phyloP scores from a whole-genome alignment of 2,329 filamentous ascomycete genomes.

The Gremmenia infestans region DNA sequence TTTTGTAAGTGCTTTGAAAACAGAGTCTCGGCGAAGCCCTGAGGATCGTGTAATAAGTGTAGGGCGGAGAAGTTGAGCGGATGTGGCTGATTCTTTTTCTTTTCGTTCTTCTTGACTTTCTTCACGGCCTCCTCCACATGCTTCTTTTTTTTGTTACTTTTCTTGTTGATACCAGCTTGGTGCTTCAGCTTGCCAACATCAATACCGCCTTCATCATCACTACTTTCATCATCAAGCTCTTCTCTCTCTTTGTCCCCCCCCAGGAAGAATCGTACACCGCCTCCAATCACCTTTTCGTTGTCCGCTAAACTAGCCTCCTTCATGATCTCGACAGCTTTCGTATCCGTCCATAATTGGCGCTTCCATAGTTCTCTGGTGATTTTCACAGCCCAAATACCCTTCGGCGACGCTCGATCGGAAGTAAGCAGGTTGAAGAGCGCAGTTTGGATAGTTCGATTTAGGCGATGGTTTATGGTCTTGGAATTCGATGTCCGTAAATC shows the following conservation, averaged over 20 bases:
- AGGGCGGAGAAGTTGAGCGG: conserved; percentile 94
- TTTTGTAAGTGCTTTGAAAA: conserved; percentile 91
- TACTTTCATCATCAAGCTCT: conserved; percentile 84
- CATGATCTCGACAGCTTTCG: conserved; percentile 96
- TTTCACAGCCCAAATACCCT: conserved; percentile 93
- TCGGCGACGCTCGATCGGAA: conserved; percentile 76
- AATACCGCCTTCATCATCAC: conserved; percentile 74
- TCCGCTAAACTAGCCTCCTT: conserved; percentile 85
- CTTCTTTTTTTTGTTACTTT: conserved; percentile 81
- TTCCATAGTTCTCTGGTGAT: conserved; percentile 95
- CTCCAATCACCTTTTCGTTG: conserved; percentile 86
- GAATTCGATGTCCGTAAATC: conserved; percentile 85
- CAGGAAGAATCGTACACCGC: conserved; percentile 89
- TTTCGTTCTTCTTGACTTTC: conserved; percentile 77
- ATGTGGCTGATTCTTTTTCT: conserved; percentile 82
- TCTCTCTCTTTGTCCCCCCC: conserved; percentile 95
- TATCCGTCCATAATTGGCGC: conserved; percentile 90
- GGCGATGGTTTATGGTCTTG: conserved; percentile 82
- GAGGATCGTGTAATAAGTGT: conserved; percentile 88
- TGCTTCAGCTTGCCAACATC: conserved; percentile 81
- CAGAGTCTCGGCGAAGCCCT: conserved; percentile 84
- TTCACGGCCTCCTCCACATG: conserved; percentile 74
- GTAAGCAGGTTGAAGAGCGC: conserved; percentile 89
- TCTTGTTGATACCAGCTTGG: conserved; percentile 90
- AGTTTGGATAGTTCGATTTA: conserved; percentile 90